Conservation (phyloP, 306 rosid species). For the Vigna unguiculata region DNA sequence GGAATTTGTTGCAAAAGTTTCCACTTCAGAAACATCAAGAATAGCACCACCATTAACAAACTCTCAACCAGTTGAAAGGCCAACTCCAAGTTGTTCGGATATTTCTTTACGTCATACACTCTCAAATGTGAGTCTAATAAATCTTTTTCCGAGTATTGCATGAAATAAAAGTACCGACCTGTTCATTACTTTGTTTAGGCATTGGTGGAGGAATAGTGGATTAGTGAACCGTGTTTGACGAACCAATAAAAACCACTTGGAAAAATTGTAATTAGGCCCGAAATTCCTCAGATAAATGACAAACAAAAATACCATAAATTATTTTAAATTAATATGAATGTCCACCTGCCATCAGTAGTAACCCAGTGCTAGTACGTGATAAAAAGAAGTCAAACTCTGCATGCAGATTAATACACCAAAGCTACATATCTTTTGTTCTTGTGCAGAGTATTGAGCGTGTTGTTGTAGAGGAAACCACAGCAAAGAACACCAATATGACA, state of each 20-base stretch:
- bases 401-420: not conserved
- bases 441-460: slow-evolving; percentile 23
- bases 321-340: too few species aligned
- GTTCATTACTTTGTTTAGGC: not conserved
- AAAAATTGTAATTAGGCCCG: not conserved
- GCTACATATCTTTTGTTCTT: not conserved
- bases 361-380: too few species aligned
- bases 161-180: not conserved
- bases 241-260: not conserved
- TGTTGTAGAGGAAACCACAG: not conserved
- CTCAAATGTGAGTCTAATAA: not conserved
- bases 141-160: not conserved
- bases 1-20: not conserved
- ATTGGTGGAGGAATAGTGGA: not conserved
- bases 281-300: not conserved
- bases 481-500: not conserved
- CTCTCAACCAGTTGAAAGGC: not conserved
- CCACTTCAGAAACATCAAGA: not conserved
- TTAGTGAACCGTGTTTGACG: not conserved
- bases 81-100: not conserved
- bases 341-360: too few species aligned
- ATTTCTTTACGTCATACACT: not conserved
- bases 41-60: not conserved
- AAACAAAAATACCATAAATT: too few species aligned
- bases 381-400: too few species aligned